Evolutionary conservation across 495 filamentous ascomycete genomes (phyloP), one percentile per base, ranked within the genome.

Genomic region (Lasiosphaeria miniovina): DNA sequence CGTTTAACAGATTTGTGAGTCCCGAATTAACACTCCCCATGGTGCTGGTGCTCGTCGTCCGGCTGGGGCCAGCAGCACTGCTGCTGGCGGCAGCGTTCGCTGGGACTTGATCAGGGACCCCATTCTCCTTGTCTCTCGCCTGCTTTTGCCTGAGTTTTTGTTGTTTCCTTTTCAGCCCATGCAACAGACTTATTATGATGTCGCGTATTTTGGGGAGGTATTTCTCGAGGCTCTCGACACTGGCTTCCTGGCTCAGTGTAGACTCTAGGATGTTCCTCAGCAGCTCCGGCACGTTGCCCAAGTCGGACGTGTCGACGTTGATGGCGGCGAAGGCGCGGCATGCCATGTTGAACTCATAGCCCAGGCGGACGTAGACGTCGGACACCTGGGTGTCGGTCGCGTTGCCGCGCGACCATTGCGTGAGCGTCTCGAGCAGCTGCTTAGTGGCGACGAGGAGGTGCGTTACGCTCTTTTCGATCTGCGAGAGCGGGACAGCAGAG

Each of bases 291-390:
- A 98, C 94, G 66, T 95, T 95, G 51, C 94, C 94, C 14, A 98
- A 82, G 72, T 98, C 94, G 4, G 84, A 80, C 4, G 91, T 96
- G 61, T 98, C 95, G 52, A 98, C 93, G 38, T 93, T 93, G 67
- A 98, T 98, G 43, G 91, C 90, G 68, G 88, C 90, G 73, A 98
- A 98, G 50, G 94, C 92, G 43, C 94, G 88, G 73, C 92, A 97
- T 7, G 94, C 94, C 75, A 98, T 89, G 72, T 98, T 98, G 79
- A 98, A 98, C 73, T 98, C 94, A 71, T 98, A 98, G 12, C 95
- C 94, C 56, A 98, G 76, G 36, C 95, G 86, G 48, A 98, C 94
- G 70, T 98, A 98, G 62, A 98, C 94, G 72, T 98, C 94, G 34
- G 93, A 96, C 41, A 98, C 94, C 66, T 96, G 90, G 43, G 86